phyloP scores from a whole-genome alignment of 2,329 filamentous ascomycete genomes.

The Epichloe baconii region DNA sequence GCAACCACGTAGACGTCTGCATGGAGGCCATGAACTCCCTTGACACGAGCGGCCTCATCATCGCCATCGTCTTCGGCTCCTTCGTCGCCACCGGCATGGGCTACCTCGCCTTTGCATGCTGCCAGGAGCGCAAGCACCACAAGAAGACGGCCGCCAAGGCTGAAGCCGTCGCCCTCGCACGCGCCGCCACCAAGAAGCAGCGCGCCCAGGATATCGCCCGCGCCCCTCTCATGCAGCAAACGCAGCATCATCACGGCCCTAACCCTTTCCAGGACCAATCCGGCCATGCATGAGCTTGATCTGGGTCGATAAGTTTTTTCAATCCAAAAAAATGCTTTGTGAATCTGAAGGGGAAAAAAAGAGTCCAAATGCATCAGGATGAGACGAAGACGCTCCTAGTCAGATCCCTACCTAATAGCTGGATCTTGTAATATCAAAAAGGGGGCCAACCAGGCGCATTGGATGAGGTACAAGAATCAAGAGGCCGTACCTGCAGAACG shows the following conservation, averaged over 20 bases:
- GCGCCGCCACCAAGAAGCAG: constrained; percentile 33
- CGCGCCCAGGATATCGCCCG: constrained; percentile 18
- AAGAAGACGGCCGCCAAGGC: constrained; percentile 29
- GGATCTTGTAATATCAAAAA: too few relatives aligned
- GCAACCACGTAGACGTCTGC: constrained; percentile 26
- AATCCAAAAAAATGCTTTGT: too few relatives aligned
- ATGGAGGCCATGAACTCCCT: constrained; percentile 24
- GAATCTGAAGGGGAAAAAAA: too few relatives aligned
- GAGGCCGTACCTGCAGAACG: too few relatives aligned
- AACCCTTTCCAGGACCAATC: constrained; percentile 27
- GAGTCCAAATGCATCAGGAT: too few relatives aligned
- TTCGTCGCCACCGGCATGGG: constrained; percentile 24
- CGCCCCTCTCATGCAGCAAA: constrained; percentile 24
- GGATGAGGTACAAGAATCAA: too few relatives aligned
- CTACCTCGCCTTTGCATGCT: constrained; percentile 37
- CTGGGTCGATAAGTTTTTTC: neutral
- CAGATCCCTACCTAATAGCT: too few relatives aligned
- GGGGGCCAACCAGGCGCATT: too few relatives aligned
- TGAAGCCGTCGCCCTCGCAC: constrained; percentile 37
- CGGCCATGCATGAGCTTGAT: neutral
- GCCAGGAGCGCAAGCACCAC: constrained; percentile 33
- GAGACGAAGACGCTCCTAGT: too few relatives aligned
- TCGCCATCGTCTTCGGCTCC: constrained; percentile 34
- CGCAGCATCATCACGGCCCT: constrained; percentile 10
- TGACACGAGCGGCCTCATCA: constrained; percentile 31